These are phyloP conservation scores for Schizothecium vesticola DNA, from an alignment of 495 filamentous ascomycete species.

Conservation along the genomic window DNA sequence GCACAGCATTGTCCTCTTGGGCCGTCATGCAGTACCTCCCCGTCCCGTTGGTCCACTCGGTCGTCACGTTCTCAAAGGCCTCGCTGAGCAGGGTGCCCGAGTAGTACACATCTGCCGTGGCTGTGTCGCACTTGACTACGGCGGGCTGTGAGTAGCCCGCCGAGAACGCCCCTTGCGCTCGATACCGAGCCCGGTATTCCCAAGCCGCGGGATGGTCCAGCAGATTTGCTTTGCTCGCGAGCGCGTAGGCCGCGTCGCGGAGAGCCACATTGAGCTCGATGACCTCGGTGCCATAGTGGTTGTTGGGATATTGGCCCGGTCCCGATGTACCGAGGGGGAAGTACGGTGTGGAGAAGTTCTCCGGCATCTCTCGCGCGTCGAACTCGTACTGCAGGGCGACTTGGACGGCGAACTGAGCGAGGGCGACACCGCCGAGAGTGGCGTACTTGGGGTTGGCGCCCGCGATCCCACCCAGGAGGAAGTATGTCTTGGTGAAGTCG, in stretches of 20 bases:
- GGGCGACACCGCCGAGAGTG: slow-evolving; percentile 58
- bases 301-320: slow-evolving; percentile 56
- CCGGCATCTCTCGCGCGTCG: slow-evolving; percentile 62
- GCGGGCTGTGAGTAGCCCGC: slow-evolving; percentile 49
- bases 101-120: slow-evolving; percentile 69
- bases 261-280: slow-evolving; percentile 65
- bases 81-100: slow-evolving; percentile 55
- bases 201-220: slow-evolving; percentile 48
- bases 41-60: slow-evolving; percentile 60
- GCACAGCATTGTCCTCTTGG: slow-evolving; percentile 70
- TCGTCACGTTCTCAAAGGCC: slow-evolving; percentile 61
- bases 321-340: slow-evolving; percentile 51
- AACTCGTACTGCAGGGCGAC: slow-evolving; percentile 72
- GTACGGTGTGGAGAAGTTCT: slow-evolving; percentile 62
- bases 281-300: slow-evolving; percentile 71
- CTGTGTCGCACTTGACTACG: slow-evolving; percentile 61
- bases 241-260: slow-evolving; percentile 48
- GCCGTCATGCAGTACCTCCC: slow-evolving; percentile 65
- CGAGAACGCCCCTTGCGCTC: slow-evolving; percentile 32
- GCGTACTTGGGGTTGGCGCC: slow-evolving; percentile 63
- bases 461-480: slow-evolving; percentile 66
- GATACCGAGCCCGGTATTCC: slow-evolving; percentile 58
- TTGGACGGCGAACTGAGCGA: slow-evolving; percentile 64
- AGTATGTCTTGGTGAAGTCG: slow-evolving; percentile 63
- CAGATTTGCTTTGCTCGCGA: slow-evolving; percentile 52